Percentiles rank a stretch among this genome's conserved stretches.
phyloP scores from a whole-genome alignment of 768 basidiomycete genomes.

The Hysterangium stoloniferum region DNA sequence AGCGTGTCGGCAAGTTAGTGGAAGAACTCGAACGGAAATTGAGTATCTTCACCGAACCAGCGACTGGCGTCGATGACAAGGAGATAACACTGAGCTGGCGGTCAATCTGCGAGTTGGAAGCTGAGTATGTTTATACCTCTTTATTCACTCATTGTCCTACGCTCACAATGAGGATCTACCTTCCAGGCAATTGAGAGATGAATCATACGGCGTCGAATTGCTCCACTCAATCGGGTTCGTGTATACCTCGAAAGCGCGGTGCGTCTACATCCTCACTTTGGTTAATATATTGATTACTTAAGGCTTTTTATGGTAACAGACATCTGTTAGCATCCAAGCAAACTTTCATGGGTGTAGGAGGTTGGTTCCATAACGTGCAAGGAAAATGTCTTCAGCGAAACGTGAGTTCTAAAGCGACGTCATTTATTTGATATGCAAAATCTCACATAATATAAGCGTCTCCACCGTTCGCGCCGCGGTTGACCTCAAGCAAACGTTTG shows the following conservation, averaged over 20 bases:
- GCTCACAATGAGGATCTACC: background rate
- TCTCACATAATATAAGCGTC: slow-evolving; percentile 38
- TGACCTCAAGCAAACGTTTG: slow-evolving; percentile 83
- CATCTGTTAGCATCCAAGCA: slow-evolving; percentile 70
- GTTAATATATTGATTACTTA: background rate
- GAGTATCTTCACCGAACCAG: slow-evolving; percentile 81
- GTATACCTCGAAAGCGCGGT: slow-evolving; percentile 60
- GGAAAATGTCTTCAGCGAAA: slow-evolving; percentile 89
- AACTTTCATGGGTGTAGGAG: slow-evolving; percentile 73
- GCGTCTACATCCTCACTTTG: background rate
- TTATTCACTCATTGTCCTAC: background rate
- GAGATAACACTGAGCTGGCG: slow-evolving; percentile 69
- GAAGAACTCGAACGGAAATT: slow-evolving; percentile 77
- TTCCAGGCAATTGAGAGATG: slow-evolving; percentile 66
- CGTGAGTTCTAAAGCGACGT: too few species aligned
- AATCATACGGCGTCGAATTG: slow-evolving; percentile 83
- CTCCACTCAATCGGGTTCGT: slow-evolving; percentile 83
- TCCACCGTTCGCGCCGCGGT: slow-evolving; percentile 82
- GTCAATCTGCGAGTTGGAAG: slow-evolving; percentile 73
- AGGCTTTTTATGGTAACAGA: slow-evolving; percentile 30
- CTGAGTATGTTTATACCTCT: slow-evolving; percentile 48
- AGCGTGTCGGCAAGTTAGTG: slow-evolving; percentile 67
- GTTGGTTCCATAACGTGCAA: slow-evolving; percentile 89
- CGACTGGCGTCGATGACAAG: slow-evolving; percentile 51
- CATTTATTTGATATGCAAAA: background rate